Evolutionary conservation across 768 basidiomycete species (phyloP), one percentile per base, ranked within the genome.

Genomic region (Tricholomella constricta): DNA sequence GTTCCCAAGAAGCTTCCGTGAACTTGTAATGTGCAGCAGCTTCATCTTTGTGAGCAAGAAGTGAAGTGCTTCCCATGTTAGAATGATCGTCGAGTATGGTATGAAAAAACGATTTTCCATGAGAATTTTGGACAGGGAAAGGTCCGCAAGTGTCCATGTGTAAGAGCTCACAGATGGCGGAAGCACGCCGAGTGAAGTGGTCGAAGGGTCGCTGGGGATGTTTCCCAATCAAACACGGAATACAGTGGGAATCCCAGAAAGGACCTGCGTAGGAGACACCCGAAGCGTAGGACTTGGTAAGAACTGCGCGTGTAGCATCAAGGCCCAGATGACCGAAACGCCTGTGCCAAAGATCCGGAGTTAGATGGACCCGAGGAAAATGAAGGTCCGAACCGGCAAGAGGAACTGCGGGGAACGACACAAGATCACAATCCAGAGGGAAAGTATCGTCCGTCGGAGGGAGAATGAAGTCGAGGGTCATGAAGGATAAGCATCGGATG

Each of bases 211-310:
- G 22, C n/a, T n/a, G n/a, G n/a, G n/a, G n/a, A n/a, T n/a, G n/a
- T n/a, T n/a, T n/a, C n/a, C n/a, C n/a, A n/a, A 54, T 36, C 14
- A 54, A 36, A 20, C 52, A 53, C 1, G 52, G 45, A 20, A 53
- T 50, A n/a, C 48, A 50, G 19, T 32, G 23, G 6, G 43, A 10
- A 19, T 51, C 22, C 2, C 0, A 6, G 10, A 51, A 35, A 19
- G 23, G 7, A 26, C 50, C 50, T 3, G 12, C 14, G 25, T 51
- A 51, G 4, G 35, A 41, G 44, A 51, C 50, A 32, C 41, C 42
- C 35, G 19, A n/a, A 9, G 42, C 34, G 14, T 25, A 35, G 19
- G 34, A 25, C 34, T 51, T 51, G 37, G 50, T 51, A 2, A 51
- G 34, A 15, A 51, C 50, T 8, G 35, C 5, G n/a, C n/a, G n/a